Conservation (phyloP, 2,329 filamentous ascomycete genomes). For the Fusarium bactridioides region DNA sequence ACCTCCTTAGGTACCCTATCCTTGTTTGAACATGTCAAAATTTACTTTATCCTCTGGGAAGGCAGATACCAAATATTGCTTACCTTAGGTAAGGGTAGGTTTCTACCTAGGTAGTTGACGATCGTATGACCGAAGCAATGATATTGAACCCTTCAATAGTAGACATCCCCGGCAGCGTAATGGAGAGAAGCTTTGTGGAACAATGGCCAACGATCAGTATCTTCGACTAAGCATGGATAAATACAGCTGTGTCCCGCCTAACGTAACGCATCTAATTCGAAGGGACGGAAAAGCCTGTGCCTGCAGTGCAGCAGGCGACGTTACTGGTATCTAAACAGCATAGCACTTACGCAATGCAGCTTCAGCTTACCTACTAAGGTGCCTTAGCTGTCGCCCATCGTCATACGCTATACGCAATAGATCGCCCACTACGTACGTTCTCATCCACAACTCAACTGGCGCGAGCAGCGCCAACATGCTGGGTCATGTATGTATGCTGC, state of each 20-base stretch:
- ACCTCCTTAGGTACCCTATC: background rate
- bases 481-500: constrained; percentile 11
- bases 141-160: constrained; percentile 16
- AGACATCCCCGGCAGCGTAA: background rate
- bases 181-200: background rate
- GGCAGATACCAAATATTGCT: background rate
- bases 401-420: constrained; percentile 32
- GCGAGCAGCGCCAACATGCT: constrained; percentile 13
- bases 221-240: background rate
- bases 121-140: constrained; percentile 30
- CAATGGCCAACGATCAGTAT: background rate
- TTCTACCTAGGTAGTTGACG: background rate
- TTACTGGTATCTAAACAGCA: constrained; percentile 8
- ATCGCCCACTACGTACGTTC: constrained; percentile 21
- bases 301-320: background rate
- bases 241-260: background rate
- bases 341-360: constrained; percentile 34
- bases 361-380: background rate
- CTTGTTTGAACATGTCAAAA: constrained; percentile 25
- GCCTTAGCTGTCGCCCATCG: constrained; percentile 11
- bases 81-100: background rate
- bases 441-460: constrained; percentile 31
- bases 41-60: constrained; percentile 21
- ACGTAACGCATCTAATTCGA: background rate
- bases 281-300: background rate